Conservation (phyloP, 805 yeast species). For the Lipomyces sp. region DNA sequence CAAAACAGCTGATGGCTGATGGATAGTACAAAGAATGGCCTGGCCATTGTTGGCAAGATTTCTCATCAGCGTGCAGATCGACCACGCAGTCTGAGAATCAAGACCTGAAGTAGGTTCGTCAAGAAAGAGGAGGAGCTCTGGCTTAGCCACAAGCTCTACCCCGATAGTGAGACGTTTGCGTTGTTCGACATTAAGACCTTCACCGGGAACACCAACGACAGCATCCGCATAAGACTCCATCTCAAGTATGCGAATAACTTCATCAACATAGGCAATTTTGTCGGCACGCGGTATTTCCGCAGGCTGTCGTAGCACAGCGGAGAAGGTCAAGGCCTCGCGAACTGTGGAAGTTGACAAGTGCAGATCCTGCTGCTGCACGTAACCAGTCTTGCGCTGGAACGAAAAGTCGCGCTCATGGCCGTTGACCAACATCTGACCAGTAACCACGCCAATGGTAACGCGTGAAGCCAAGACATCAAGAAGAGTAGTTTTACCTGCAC, state of each 20-base stretch:
- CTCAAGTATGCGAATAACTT: slow-evolving; percentile 66
- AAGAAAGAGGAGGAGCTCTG: slow-evolving; percentile 60
- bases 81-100: slow-evolving; percentile 68
- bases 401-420: slow-evolving; percentile 67
- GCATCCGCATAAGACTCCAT: slow-evolving; percentile 78
- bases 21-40: slow-evolving; percentile 76
- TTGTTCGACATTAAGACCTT: slow-evolving; percentile 72
- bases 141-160: slow-evolving; percentile 74
- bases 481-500: slow-evolving; percentile 80
- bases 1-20: slow-evolving; percentile 75
- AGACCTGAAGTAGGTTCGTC: slow-evolving; percentile 80
- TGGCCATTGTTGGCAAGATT: slow-evolving; percentile 73
- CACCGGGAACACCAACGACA: slow-evolving; percentile 77
- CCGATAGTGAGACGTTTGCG: slow-evolving; percentile 71
- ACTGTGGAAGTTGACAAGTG: slow-evolving; percentile 73
- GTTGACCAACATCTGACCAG: slow-evolving; percentile 75
- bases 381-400: slow-evolving; percentile 78
- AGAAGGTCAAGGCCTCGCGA: slow-evolving; percentile 72
- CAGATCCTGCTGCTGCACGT: slow-evolving; percentile 81
- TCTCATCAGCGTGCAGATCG: slow-evolving; percentile 68
- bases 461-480: slow-evolving; percentile 75
- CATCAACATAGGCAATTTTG: slow-evolving; percentile 69
- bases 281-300: slow-evolving; percentile 58
- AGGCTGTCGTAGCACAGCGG: slow-evolving; percentile 77
- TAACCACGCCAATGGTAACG: slow-evolving; percentile 69